A percentile compares a stretch with the other conserved stretches of the same genome.
Evolutionary conservation across 768 basidiomycete genomes (phyloP).

Genomic region (Boletus fagicola): DNA sequence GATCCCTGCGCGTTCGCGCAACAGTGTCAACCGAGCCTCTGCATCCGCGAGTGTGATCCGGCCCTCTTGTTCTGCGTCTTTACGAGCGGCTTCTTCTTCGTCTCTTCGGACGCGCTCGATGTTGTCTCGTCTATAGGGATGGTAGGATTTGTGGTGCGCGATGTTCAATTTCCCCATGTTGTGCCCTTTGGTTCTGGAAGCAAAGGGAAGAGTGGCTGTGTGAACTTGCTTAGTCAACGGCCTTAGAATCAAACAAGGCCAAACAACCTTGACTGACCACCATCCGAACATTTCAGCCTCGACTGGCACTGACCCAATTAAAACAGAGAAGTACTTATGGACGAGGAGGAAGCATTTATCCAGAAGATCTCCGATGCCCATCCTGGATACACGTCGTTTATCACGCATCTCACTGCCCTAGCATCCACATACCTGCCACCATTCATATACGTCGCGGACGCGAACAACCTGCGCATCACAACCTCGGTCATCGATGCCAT

Average conservation of each 20-base stretch:
- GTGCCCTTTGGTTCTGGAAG: no score
- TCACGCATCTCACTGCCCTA: slow-evolving; percentile 28
- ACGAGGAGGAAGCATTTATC: slow-evolving; percentile 13
- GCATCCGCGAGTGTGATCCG: slow-evolving; percentile 75
- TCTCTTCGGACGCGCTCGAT: slow-evolving; percentile 77
- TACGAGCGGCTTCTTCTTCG: slow-evolving; percentile 71
- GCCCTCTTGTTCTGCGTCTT: slow-evolving; percentile 70
- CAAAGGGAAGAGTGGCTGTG: background rate
- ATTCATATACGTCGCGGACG: slow-evolving; percentile 68
- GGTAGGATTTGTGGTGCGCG: slow-evolving; percentile 89
- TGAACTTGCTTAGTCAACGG: slow-evolving; percentile 7
- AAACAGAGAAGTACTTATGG: slow-evolving; percentile 12
- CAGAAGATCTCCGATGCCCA: slow-evolving; percentile 11
- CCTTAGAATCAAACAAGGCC: slow-evolving; percentile 15
- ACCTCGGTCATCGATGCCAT: slow-evolving; percentile 32
- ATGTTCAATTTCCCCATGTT: slow-evolving; percentile 56
- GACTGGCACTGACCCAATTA: background rate
- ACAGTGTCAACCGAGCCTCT: slow-evolving; percentile 67
- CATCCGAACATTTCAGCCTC: background rate
- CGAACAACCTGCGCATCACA: slow-evolving; percentile 47
- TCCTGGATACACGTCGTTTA: slow-evolving; percentile 27
- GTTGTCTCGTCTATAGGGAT: slow-evolving; percentile 82
- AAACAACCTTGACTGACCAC: slow-evolving; percentile 2
- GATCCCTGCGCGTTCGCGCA: slow-evolving; percentile 60
- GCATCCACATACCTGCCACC: slow-evolving; percentile 47